Evolutionary conservation across 2,329 filamentous ascomycete species (phyloP), one percentile per base, ranked within the genome.

Genomic region (Calonectria honghensis): DNA sequence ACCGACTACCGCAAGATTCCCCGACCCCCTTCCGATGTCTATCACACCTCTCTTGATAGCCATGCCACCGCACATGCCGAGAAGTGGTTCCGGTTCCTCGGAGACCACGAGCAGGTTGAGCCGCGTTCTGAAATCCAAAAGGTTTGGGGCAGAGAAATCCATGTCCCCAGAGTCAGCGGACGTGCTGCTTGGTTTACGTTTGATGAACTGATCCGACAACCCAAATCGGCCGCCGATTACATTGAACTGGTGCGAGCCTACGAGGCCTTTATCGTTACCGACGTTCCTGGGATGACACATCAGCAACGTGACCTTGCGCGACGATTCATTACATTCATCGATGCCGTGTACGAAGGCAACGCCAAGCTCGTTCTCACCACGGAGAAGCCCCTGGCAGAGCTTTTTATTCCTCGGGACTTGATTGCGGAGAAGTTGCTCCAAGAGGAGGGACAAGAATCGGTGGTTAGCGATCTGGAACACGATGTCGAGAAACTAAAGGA

Each of bases 1-100:
- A 99, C 96, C 48, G 97, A 99, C 86, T 99, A 99, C 87, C 95
- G 97, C 81, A 98, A 98, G 85, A 97, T 99, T 72, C 95, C 96
- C 1, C 92, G 97, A 0, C 97, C 97, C 3, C 94, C 96, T 0
- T 97, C 95, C 0, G 96, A 95, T 48, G 97, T 99, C 24, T 99
- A 98, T 85, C 95, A 98, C 87, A 93, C 95, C 73, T 94, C 95
- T 0, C 92, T 98, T 2, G 96, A 96, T 84, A 89, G 89, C 11
- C 93, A 94, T 67, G 96, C 97, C 4, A 85, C 90, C 14, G 91
- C 92, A 0, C 97, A 99, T 83, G 95, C 96, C 20, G 92, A 98
- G 79, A 96, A 96, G 84, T 99, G 97, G 97, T 98, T 98, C 87
- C 91, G 92, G 72, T 98, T 97, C 86, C 91, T 99, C 0, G 97